Base-by-base conservation (phyloP, 2,329 filamentous ascomycete genomes). In the Penicillium sp. region DNA sequence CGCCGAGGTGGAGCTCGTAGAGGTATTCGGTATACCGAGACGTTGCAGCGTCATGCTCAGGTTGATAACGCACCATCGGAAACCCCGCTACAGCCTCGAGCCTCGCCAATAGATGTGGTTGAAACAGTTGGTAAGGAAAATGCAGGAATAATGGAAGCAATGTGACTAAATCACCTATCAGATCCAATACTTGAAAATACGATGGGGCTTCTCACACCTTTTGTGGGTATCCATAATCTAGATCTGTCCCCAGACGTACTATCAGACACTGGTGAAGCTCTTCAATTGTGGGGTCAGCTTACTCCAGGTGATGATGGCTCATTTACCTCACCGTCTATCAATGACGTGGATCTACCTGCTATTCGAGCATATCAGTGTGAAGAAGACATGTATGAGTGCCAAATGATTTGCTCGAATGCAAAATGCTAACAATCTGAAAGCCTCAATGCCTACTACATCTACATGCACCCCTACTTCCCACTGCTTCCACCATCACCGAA, bases 391-490 rank as follows among this genome's bases (percentile, higher is more conserved):
- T 68, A 53, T 16, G 63, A 53, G 14, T 1, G 10, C 13, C 21
- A 29, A 11, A 19, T 33, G 5, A n/a, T 39, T 19, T 19, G 4
- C 10, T 14, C n/a, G 10, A 11, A 8, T 35, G 33, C 9, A 11
- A 13, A 9, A 19, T 47, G n/a, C 29, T 49, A 22, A 43, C 33
- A 43, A 19, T 14, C 3, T 21, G 19, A 7, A 16, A 70, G 67
- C 43, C 9, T 58, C 19, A 68, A 68, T 37, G 65, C 66, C 5
- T 69, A 70, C 49, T 69, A 70, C 37, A 59, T 69, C 3, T 67
- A 60, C 33, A 63, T 70, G 43, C 68, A 69, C 42, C 59, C 65
- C 24, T 69, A 66, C 45, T 50, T 69, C 19, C 65, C 67, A 2
- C 22, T 69, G n/a, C 49, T 69, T 4, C 68, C 65, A 0, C 55